These are phyloP conservation scores for Pseudogymnoascus sp. DNA, from an alignment of 2,329 filamentous ascomycete species.

Conservation along the genomic window DNA sequence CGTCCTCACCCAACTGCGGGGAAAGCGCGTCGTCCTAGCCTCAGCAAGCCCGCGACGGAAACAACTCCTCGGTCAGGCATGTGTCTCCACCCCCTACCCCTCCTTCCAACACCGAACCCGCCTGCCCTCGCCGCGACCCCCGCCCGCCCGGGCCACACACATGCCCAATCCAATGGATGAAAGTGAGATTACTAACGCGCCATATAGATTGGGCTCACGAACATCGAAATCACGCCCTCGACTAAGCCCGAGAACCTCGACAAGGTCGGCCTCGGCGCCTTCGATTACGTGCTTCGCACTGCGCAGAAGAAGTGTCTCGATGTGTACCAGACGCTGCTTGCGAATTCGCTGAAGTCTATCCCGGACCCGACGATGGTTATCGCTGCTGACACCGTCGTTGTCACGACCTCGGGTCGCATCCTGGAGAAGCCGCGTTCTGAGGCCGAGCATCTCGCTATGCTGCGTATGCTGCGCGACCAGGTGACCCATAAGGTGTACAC, in stretches of 20 bases:
- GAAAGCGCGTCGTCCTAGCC: slow-evolving; percentile 78
- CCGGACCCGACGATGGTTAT: slow-evolving; percentile 76
- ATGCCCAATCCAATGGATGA: neutral
- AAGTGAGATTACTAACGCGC: slow-evolving; percentile 4
- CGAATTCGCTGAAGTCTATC: slow-evolving; percentile 31
- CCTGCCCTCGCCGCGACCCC: neutral
- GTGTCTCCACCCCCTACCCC: slow-evolving; percentile 12
- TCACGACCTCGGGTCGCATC: slow-evolving; percentile 65
- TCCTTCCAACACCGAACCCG: slow-evolving; percentile 4
- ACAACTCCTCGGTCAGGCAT: slow-evolving; percentile 67
- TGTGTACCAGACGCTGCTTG: slow-evolving; percentile 42
- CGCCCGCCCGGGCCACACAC: neutral
- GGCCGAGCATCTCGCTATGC: slow-evolving; percentile 74
- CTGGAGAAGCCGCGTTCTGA: slow-evolving; percentile 86
- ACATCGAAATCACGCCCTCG: slow-evolving; percentile 79
- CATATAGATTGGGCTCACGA: slow-evolving; percentile 64
- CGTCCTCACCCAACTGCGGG: slow-evolving; percentile 65
- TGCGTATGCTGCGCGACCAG: slow-evolving; percentile 72
- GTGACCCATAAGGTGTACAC: slow-evolving; percentile 77
- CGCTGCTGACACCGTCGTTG: slow-evolving; percentile 84
- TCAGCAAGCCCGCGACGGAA: slow-evolving; percentile 80
- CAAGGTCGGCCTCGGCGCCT: slow-evolving; percentile 64
- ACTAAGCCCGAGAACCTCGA: slow-evolving; percentile 77
- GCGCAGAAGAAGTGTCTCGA: slow-evolving; percentile 74
- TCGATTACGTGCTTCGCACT: slow-evolving; percentile 86